Base-by-base conservation (phyloP, 768 basidiomycete genomes). In the Naganishia vishniacii region DNA sequence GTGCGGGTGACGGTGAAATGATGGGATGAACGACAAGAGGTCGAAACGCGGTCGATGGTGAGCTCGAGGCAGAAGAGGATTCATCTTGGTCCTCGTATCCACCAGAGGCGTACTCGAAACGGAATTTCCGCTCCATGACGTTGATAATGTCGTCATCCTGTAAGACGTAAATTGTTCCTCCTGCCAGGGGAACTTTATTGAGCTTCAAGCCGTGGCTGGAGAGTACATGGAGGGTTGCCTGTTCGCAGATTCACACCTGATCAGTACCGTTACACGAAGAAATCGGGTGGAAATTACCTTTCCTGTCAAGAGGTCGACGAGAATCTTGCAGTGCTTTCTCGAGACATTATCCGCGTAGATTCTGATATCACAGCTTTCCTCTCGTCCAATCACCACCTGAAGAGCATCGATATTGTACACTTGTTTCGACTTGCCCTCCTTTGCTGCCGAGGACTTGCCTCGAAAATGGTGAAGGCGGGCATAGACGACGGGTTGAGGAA, bases 291-390 rank as follows among this genome's bases (percentile, higher is more conserved):
- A 16, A 59, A 73, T 67, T 48, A 73, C 73, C 58, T 67, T 56
- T 29, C 61, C 66, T 4, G 68, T 72, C 13, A 66, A 48, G 26
- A 69, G 42, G 62, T 77, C 72, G 53, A 77, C 71, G 23, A 47
- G 44, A 61, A 77, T 72, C 62, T 73, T 72, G 63, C 70, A 71
- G 46, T 77, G 76, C 6, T 72, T 59, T 34, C 73, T 69, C 5
- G 74, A 75, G 18, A 77, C 73, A 60, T 75, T 73, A 4, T 70
- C 65, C 23, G 69, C 73, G 59, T 77, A 73, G 18, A 77, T 63
- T 28, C 76, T 68, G 28, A 77, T 67, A 49, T 67, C 65, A 31
- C 65, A 61, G 18, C 37, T 41, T 28, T 58, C 61, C 31, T 67
- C 65, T 42, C 65, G 53, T 13, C 42, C 42, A 20, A 48, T 20